Conservation (phyloP, 495 filamentous ascomycete species). For the Hypomontagnella submonticulosa region DNA sequence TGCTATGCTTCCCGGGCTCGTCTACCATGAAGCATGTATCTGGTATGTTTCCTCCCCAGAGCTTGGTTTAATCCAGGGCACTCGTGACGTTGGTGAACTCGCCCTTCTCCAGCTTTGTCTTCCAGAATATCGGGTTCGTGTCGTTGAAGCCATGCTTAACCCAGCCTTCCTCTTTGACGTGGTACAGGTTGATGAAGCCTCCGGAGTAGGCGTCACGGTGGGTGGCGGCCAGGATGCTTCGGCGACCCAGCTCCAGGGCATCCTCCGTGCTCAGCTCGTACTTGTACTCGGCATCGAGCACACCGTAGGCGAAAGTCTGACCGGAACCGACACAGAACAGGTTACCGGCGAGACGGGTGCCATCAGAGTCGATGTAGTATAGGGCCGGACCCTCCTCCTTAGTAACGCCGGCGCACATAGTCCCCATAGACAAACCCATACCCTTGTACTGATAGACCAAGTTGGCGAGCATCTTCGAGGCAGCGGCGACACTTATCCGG, state of each 20-base stretch:
- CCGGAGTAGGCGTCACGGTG: slow-evolving; percentile 98
- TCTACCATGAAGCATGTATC: not conserved
- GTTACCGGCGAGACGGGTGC: slow-evolving; percentile 90
- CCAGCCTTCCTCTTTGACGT: slow-evolving; percentile 98
- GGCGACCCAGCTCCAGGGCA: slow-evolving; percentile 86
- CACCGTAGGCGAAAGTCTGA: slow-evolving; percentile 98
- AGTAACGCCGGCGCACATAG: slow-evolving; percentile 98
- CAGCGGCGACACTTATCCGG: slow-evolving; percentile 95
- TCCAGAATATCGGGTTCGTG: slow-evolving; percentile 98
- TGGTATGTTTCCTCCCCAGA: not conserved
- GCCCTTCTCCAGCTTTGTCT: slow-evolving; percentile 96
- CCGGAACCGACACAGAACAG: slow-evolving; percentile 98
- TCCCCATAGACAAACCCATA: slow-evolving; percentile 97
- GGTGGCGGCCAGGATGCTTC: slow-evolving; percentile 95
- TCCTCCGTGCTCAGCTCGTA: slow-evolving; percentile 89
- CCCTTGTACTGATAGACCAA: slow-evolving; percentile 98
- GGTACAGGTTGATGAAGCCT: slow-evolving; percentile 98
- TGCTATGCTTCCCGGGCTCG: slow-evolving; percentile 3
- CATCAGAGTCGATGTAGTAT: slow-evolving; percentile 99
- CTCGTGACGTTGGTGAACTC: slow-evolving; percentile 98
- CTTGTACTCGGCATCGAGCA: slow-evolving; percentile 92
- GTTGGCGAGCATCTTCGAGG: slow-evolving; percentile 98
- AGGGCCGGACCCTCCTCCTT: slow-evolving; percentile 95
- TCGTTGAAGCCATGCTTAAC: slow-evolving; percentile 97
- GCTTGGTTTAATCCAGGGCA: slow-evolving; percentile 64